phyloP scores from a whole-genome alignment of 2,329 filamentous ascomycete genomes.

The Alternaria solani region DNA sequence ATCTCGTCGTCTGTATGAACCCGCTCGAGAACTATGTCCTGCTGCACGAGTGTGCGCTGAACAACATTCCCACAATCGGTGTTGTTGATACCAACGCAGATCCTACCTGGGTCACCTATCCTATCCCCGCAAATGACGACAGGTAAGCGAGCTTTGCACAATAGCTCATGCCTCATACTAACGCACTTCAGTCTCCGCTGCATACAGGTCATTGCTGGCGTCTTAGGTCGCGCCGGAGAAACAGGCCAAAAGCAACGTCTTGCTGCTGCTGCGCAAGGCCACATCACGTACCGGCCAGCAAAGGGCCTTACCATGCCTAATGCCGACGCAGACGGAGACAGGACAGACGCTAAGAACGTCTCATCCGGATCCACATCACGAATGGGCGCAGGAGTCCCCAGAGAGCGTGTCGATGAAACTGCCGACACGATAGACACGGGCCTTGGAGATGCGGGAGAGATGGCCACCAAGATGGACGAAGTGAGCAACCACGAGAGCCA shows the following conservation, averaged over 20 bases:
- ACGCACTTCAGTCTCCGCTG: slow-evolving; percentile 72
- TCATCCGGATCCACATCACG: slow-evolving; percentile 2
- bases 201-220: slow-evolving; percentile 81
- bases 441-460: slow-evolving; percentile 26
- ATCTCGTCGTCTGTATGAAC: slow-evolving; percentile 92
- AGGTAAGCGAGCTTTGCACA: slow-evolving; percentile 62
- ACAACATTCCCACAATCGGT: slow-evolving; percentile 91
- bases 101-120: slow-evolving; percentile 93
- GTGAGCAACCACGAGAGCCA: slow-evolving; percentile 34
- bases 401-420: slow-evolving; percentile 6
- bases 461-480: slow-evolving; percentile 36
- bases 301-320: slow-evolving; percentile 28
- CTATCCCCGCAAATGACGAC: slow-evolving; percentile 96
- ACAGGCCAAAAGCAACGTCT: slow-evolving; percentile 74
- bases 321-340: slow-evolving; percentile 19
- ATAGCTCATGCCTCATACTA: slow-evolving; percentile 4
- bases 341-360: not conserved
- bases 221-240: slow-evolving; percentile 84
- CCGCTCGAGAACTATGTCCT: slow-evolving; percentile 90
- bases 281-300: slow-evolving; percentile 64
- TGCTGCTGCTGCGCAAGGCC: slow-evolving; percentile 67
- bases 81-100: slow-evolving; percentile 93
- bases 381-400: slow-evolving; percentile 3
- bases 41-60: slow-evolving; percentile 87
- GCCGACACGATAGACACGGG: not conserved